phyloP scores from a whole-genome alignment of 31 red algal species.

The Bonnemaisonia californica region DNA sequence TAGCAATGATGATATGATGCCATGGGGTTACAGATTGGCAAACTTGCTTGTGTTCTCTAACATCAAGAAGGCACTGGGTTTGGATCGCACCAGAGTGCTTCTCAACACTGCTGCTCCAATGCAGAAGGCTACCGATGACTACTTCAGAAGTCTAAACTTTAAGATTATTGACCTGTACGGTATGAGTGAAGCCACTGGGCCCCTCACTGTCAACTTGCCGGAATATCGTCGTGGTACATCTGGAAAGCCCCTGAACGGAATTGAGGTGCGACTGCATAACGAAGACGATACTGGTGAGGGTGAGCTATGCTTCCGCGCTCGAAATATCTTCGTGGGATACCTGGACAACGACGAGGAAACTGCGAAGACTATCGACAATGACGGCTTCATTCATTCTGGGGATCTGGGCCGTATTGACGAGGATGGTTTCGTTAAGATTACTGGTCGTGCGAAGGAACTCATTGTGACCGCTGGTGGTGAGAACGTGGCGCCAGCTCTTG shows the following conservation, averaged over 20 bases:
- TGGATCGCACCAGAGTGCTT: conserved; percentile 68
- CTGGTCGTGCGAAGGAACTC: conserved; percentile 89
- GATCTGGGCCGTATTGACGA: conserved; percentile 75
- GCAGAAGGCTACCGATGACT: conserved; percentile 54
- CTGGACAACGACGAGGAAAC: conserved; percentile 64
- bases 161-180: conserved; percentile 83
- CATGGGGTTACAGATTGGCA: conserved; percentile 58
- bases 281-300: conserved; percentile 54
- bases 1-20: conserved; percentile 46
- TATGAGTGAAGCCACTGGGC: conserved; percentile 83
- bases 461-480: conserved; percentile 85
- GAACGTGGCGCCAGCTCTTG: conserved; percentile 67
- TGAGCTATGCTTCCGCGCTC: conserved; percentile 81
- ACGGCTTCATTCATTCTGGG: conserved; percentile 89
- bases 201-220: conserved; percentile 59
- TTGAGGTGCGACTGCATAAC: conserved; percentile 52
- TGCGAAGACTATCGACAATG: conserved; percentile 62
- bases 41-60: conserved; percentile 67
- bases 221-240: conserved; percentile 52
- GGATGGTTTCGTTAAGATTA: conserved; percentile 85
- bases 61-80: conserved; percentile 66
- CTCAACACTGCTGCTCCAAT: conserved; percentile 80
- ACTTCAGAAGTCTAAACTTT: conserved; percentile 77
- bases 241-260: conserved; percentile 50
- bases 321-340: conserved; percentile 86